Percentiles rank a stretch among this genome's conserved stretches.
These are phyloP conservation scores for Penicillium sp. DNA, from an alignment of 2,329 filamentous ascomycete genomes.

Conservation along the genomic window DNA sequence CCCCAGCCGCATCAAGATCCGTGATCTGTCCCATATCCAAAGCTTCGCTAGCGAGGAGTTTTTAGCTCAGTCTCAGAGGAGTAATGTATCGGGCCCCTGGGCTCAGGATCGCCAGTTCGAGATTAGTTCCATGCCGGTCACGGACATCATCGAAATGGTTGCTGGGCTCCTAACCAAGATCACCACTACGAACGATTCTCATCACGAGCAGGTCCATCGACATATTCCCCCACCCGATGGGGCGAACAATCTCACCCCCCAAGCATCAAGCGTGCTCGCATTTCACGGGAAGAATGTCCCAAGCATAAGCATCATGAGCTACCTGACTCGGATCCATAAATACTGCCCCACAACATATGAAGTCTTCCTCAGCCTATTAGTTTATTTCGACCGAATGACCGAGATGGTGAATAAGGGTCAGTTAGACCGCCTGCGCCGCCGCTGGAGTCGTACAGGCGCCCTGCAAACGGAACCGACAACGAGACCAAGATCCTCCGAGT, in stretches of 20 bases:
- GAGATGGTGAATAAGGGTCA: conserved; percentile 88
- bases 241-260: conserved; percentile 62
- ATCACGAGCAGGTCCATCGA: conserved; percentile 88
- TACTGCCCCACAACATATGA: conserved; percentile 99
- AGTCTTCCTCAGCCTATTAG: conserved; percentile 90
- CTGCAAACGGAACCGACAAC: conserved; percentile 23
- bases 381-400: conserved; percentile 99
- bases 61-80: conserved; percentile 59
- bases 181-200: conserved; percentile 91
- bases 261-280: conserved; percentile 78
- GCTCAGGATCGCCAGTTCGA: conserved; percentile 74
- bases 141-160: conserved; percentile 98
- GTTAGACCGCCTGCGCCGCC: conserved; percentile 61
- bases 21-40: conserved; percentile 88
- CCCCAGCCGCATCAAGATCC: conserved; percentile 74
- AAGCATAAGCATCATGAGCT: conserved; percentile 95
- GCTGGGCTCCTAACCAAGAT: conserved; percentile 96
- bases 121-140: conserved; percentile 96
- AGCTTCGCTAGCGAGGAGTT: conserved; percentile 82
- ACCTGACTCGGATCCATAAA: conserved; percentile 94
- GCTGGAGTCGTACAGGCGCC: conserved; percentile 28
- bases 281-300: conserved; percentile 99
- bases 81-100: conserved; percentile 48
- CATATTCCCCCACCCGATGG: conserved; percentile 67
- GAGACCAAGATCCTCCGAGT: conserved; percentile 26